A percentile compares a stretch with the other conserved stretches of the same genome.
These are phyloP conservation scores for Microbotryomycetes sp. DNA, from an alignment of 1,284 basidiomycete species.

Conservation along the genomic window DNA sequence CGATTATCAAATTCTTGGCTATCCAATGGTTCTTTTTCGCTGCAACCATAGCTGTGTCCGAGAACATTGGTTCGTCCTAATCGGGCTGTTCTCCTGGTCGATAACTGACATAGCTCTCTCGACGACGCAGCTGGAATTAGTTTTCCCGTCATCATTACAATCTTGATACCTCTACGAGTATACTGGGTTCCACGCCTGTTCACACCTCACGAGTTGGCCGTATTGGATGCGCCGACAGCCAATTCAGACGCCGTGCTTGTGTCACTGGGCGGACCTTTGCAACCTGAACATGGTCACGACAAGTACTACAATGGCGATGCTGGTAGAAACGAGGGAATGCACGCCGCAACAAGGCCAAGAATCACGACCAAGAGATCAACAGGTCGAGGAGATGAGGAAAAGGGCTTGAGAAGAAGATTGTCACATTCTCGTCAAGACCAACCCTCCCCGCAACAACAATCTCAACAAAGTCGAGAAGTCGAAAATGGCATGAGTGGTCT, in stretches of 20 bases:
- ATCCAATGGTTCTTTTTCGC: slow-evolving; percentile 83
- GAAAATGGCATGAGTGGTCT: neutral
- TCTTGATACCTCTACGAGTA: slow-evolving; percentile 75
- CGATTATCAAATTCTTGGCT: slow-evolving; percentile 68
- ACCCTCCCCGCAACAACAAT: neutral
- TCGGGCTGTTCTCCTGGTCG: neutral
- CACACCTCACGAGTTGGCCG: slow-evolving; percentile 66
- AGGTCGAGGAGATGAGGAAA: neutral
- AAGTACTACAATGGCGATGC: neutral
- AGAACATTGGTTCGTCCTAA: slow-evolving; percentile 67
- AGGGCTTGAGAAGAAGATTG: neutral
- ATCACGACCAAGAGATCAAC: too few relatives aligned
- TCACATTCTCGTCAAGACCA: neutral
- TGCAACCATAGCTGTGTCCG: slow-evolving; percentile 83
- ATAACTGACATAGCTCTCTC: slow-evolving; percentile 4
- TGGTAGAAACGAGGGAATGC: neutral
- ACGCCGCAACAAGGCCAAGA: neutral
- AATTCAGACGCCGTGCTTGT: slow-evolving; percentile 36
- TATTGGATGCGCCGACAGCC: slow-evolving; percentile 53
- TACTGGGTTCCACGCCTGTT: slow-evolving; percentile 71
- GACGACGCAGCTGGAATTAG: slow-evolving; percentile 32
- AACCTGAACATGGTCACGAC: slow-evolving; percentile 5
- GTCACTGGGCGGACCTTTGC: slow-evolving; percentile 33
- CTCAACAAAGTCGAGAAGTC: too few relatives aligned
- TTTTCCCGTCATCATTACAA: slow-evolving; percentile 53